Conservation (phyloP, 257 asterid species). For the Prunella vulgaris region DNA sequence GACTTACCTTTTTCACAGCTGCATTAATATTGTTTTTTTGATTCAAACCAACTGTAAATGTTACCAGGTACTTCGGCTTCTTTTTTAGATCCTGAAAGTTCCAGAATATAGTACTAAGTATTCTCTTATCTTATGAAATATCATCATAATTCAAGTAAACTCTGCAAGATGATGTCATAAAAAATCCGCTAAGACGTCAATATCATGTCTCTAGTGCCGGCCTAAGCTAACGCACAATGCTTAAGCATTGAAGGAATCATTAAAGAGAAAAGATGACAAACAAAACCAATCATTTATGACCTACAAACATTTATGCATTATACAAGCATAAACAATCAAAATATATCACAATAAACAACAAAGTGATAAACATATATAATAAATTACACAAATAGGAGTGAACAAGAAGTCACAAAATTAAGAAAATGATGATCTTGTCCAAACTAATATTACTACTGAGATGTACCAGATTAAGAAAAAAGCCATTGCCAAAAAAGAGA, state of each 20-base stretch:
- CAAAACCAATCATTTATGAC: slow-evolving; percentile 3
- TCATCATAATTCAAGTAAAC: slow-evolving; percentile 8
- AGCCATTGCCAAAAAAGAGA: neutral
- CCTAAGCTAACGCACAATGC: slow-evolving; percentile 1
- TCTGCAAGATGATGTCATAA: neutral
- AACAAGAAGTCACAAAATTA: neutral
- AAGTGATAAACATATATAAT: neutral
- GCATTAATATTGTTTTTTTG: slow-evolving; percentile 69
- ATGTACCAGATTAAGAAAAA: neutral
- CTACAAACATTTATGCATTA: neutral
- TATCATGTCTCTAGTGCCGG: neutral
- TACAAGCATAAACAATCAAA: slow-evolving; percentile 1
- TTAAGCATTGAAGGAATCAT: slow-evolving; percentile 15
- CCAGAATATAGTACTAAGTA: slow-evolving; percentile 21
- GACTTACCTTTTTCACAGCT: slow-evolving; percentile 82
- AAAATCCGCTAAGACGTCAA: neutral
- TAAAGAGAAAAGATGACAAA: neutral
- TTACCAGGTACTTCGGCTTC: slow-evolving; percentile 88
- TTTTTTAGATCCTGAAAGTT: slow-evolving; percentile 78
- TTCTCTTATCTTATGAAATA: slow-evolving; percentile 9
- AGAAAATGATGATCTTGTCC: neutral
- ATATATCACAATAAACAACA: neutral
- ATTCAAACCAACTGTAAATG: slow-evolving; percentile 88
- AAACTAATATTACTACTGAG: neutral
- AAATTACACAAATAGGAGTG: neutral